Base-by-base conservation (phyloP, 371 early-diverging fungal genomes). In the Syncephalastrum racemosum region DNA sequence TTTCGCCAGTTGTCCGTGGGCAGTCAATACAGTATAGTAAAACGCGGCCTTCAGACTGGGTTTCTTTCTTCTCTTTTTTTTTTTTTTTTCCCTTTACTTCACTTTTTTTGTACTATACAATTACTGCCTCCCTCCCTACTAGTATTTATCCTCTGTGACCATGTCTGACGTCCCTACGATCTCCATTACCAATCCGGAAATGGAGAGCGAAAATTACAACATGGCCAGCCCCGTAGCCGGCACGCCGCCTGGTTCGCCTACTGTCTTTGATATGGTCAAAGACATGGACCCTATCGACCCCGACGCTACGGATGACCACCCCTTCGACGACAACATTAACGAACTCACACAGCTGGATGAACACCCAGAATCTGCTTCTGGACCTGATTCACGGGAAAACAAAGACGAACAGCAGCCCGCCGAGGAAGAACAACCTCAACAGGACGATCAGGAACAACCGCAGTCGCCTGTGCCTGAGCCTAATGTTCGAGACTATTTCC, bases 161-260 rank as follows among this genome's bases (percentile, higher is more conserved):
- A 70, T 70, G 70, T 50, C 67, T 49, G 59, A 64, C 43, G 73
- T 78, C 44, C 79, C 79, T 25, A 78, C 75, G 27, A 74, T 78
- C 47, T 74, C 79, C 41, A 71, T 78, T 14, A 78, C 75, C 10
- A 65, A 66, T 51, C 79, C 79, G 50, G 72, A 78, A 36, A 44
- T 72, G 58, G 66, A 71, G 46, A 71, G 67, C 46, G 61, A 74
- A 57, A 69, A 72, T 19, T 57, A 67, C 23, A 62, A 45, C 40
- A 39, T 68, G 47, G 68, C 51, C 27, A 66, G 68, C 13, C 64
- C 70, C 18, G 50, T 46, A 2, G 58, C 66, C 10, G 60, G 71
- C 20, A 52, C 59, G 14, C 59, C 71, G 14, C 75, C 75, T 1
- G 67, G 64, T 53, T 77, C 77, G 5, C 77, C 77, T 14, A 73